Evolutionary conservation across 345 rosid genomes (phyloP).

Genomic region (Leavenworthia alabamica): DNA sequence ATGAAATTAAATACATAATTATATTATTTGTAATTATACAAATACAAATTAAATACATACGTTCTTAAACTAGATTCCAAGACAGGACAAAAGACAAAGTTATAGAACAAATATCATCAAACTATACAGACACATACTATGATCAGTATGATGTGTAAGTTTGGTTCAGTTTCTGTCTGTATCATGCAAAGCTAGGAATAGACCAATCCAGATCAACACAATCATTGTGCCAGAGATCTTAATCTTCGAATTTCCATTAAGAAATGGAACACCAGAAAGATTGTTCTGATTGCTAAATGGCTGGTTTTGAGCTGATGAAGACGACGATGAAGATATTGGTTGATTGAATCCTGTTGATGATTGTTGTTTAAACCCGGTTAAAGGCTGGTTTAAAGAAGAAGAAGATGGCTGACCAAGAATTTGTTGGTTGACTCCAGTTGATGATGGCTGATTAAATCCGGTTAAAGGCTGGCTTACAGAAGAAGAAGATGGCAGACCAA

Average conservation of each 20-base stretch:
- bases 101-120: conserved; percentile 17
- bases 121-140: neutral
- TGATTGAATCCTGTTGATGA: neutral
- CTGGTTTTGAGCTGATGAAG: conserved; percentile 21
- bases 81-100: neutral
- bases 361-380: neutral
- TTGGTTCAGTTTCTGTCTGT: conserved; percentile 3
- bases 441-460: conserved; percentile 39
- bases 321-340: conserved; percentile 29
- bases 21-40: too few species aligned
- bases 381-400: conserved; percentile 16
- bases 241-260: conserved; percentile 28
- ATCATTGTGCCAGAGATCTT: conserved; percentile 5
- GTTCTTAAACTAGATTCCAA: conserved; percentile 5
- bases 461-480: conserved; percentile 36
- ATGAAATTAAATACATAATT: too few species aligned
- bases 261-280: conserved; percentile 29
- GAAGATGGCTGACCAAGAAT: neutral
- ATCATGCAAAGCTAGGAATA: conserved; percentile 18
- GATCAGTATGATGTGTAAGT: neutral
- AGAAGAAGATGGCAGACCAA: conserved; percentile 30
- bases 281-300: conserved; percentile 27
- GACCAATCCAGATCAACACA: neutral
- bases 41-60: too few species aligned
- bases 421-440: conserved; percentile 32